Evolutionary conservation across 331 rosid species (phyloP), one percentile per base, ranked within the genome.

Genomic region (Malus hybrid): DNA sequence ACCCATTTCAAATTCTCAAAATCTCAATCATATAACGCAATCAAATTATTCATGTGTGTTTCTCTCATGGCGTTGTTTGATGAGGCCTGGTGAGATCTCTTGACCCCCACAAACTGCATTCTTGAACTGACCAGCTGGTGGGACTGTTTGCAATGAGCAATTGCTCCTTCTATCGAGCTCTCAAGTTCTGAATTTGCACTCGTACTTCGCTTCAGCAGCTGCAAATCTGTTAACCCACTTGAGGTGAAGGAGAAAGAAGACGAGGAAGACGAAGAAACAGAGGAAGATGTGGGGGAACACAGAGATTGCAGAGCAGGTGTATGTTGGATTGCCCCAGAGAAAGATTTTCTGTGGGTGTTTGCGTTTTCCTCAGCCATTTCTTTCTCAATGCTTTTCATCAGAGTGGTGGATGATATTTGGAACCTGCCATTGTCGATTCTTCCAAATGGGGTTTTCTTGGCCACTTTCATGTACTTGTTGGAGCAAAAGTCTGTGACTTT

Each of bases 111-210:
- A 73, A 72, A 70, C 78, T 56, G 71, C 77, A 81, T 33, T 77
- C 81, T 84, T 68, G 82, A 62, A 75, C 70, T 15, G 48, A 71
- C 67, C 24, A 75, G 84, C 68, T 78, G 84, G 70, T 88, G 95
- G 52, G 97, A 91, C 84, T 80, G 85, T 77, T 92, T 94, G 70
- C 99, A 94, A 74, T 94, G 92, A 57, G 99, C 99, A 71, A 94
- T 94, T 50, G 99, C 99, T 72, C 92, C 99, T 75, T 94, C 92
- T 77, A 94, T 73, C 68, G 97, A 91, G 81, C 78, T 57, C 75
- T 94, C 99, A 34, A 77, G 61, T 67, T 93, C 98, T 64, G 80
- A 87, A 78, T 80, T 86, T 20, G 92, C 90, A 74, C 93, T 91
- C 76, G 80, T 81, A 52, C 93, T 89, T 72, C 97, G 87, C 89